phyloP scores from a whole-genome alignment of 1,284 basidiomycete genomes.

The Ganoderma resinaceum region DNA sequence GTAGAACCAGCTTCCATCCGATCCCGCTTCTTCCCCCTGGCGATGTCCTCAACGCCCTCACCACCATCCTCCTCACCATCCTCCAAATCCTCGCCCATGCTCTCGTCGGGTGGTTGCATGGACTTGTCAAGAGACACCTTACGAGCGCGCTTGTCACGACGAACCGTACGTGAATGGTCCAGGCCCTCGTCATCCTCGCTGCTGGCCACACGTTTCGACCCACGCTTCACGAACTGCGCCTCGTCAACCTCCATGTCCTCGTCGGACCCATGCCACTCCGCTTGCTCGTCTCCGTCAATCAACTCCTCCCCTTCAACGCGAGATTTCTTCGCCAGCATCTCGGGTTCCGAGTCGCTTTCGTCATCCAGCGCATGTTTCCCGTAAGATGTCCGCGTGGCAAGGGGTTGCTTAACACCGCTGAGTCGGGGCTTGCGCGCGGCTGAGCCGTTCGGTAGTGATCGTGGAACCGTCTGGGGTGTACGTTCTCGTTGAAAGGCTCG shows the following conservation, averaged over 20 bases:
- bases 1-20: constrained; percentile 75
- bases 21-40: constrained; percentile 79
- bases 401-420: constrained; percentile 3
- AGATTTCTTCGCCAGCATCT: constrained; percentile 55
- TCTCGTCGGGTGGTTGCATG: constrained; percentile 33
- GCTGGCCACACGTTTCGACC: constrained; percentile 54
- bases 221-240: constrained; percentile 43
- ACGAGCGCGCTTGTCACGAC: constrained; percentile 48
- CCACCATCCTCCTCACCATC: constrained; percentile 37
- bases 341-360: constrained; percentile 44
- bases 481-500: not conserved
- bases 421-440: constrained; percentile 4
- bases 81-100: constrained; percentile 40
- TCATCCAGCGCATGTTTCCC: constrained; percentile 38
- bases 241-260: constrained; percentile 38
- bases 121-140: constrained; percentile 54
- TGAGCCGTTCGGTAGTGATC: not conserved
- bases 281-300: constrained; percentile 53
- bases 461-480: not conserved
- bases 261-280: constrained; percentile 46
- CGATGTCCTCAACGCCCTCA: constrained; percentile 24
- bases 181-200: constrained; percentile 47
- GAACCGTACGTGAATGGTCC: constrained; percentile 21
- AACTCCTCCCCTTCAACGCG: constrained; percentile 54
- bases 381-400: constrained; percentile 20